Evolutionary conservation across 495 filamentous ascomycete genomes (phyloP).

Genomic region (Lepraria neglecta): DNA sequence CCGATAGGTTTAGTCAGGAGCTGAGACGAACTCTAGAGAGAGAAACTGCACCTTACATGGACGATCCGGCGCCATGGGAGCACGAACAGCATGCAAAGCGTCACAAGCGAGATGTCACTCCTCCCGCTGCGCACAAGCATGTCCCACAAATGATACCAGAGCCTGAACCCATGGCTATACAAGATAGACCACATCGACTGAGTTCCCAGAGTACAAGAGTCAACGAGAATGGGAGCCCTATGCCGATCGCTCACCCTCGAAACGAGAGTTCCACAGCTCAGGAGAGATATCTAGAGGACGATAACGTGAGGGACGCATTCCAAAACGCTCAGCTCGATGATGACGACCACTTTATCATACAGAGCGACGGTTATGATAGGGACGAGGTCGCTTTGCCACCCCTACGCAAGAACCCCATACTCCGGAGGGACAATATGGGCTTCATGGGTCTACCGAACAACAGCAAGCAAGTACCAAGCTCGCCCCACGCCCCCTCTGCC

Average conservation of each 20-base stretch:
- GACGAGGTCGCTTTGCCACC: neutral
- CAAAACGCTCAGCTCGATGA: neutral
- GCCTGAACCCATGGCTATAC: neutral
- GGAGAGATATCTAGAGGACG: neutral
- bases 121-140: slow-evolving; percentile 3
- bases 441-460: slow-evolving; percentile 16
- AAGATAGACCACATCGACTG: slow-evolving; percentile 11
- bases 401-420: neutral
- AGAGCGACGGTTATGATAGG: neutral
- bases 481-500: slow-evolving; percentile 21
- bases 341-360: neutral
- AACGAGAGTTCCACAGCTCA: neutral
- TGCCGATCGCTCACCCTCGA: slow-evolving; percentile 13
- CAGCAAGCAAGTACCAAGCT: slow-evolving; percentile 23
- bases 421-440: neutral
- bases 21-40: too few relatives aligned
- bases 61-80: neutral
- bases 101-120: slow-evolving; percentile 10
- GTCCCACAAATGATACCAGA: neutral
- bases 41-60: neutral
- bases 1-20: too few relatives aligned
- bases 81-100: slow-evolving; percentile 5
- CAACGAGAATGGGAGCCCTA: slow-evolving; percentile 32
- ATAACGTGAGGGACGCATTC: neutral
- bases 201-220: slow-evolving; percentile 32